phyloP scores from a whole-genome alignment of 371 early-diverging fungal species.

The Batkoa obscura region DNA sequence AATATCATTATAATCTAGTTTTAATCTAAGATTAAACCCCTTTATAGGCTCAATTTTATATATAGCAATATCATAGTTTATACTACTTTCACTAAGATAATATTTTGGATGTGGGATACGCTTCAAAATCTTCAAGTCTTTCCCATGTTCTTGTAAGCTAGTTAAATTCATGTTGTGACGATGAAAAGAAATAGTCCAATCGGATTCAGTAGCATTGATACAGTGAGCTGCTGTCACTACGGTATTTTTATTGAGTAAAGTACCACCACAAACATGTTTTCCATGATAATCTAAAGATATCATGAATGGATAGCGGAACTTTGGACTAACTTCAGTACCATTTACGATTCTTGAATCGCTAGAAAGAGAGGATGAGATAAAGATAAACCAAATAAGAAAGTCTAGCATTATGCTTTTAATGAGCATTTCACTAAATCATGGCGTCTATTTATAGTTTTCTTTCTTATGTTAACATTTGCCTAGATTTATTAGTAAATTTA shows the following conservation, averaged over 20 bases:
- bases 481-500: no score
- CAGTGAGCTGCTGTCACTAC: slow-evolving; percentile 6
- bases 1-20: slow-evolving; percentile 2
- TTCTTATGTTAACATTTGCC: no score
- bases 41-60: background rate
- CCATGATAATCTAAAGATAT: background rate
- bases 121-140: background rate
- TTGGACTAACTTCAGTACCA: slow-evolving; percentile 2
- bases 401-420: no score
- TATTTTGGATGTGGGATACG: background rate
- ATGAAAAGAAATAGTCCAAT: background rate
- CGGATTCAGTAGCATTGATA: background rate
- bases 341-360: background rate
- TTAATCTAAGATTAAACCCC: background rate
- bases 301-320: background rate
- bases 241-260: background rate
- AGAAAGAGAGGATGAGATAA: no score
- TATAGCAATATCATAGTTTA: background rate
- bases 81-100: background rate
- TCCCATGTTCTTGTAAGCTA: background rate
- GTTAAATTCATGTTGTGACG: background rate
- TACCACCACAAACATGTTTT: slow-evolving; percentile 2
- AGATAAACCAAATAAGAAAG: no score
- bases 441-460: no score
- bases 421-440: no score